Conservation (phyloP, 495 filamentous ascomycete genomes). For the Hypoxylon crocopeplum region DNA sequence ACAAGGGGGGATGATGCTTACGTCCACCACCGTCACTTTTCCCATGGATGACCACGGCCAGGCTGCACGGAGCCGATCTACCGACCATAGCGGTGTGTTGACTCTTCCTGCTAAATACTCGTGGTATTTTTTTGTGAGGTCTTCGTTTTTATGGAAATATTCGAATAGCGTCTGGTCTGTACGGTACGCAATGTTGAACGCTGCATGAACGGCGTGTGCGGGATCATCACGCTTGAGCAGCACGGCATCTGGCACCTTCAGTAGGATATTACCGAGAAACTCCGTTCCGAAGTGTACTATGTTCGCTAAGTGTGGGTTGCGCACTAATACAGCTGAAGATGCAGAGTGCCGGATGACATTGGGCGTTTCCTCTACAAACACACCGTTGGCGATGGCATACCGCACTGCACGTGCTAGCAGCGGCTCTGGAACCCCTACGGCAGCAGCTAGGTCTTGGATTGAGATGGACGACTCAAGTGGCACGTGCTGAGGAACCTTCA, state of each 20-base stretch:
- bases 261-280: conserved; percentile 21
- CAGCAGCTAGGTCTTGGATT: conserved; percentile 32
- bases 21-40: conserved; percentile 35
- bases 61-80: conserved; percentile 30
- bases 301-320: conserved; percentile 82
- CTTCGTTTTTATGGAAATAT: conserved; percentile 18
- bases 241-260: conserved; percentile 34
- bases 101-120: conserved; percentile 31
- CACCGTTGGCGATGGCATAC: conserved; percentile 44
- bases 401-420: conserved; percentile 43
- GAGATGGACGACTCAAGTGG: conserved; percentile 37
- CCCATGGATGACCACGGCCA: conserved; percentile 24
- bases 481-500: conserved; percentile 44
- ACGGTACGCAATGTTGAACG: conserved; percentile 44
- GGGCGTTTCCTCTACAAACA: conserved; percentile 42
- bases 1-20: background rate
- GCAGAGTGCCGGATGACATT: conserved; percentile 45
- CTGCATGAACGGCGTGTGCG: conserved; percentile 33
- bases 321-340: conserved; percentile 50
- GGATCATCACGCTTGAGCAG: conserved; percentile 33
- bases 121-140: conserved; percentile 27
- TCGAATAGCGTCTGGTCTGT: conserved; percentile 38
- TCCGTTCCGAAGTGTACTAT: conserved; percentile 72
- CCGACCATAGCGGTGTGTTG: conserved; percentile 30
- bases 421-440: conserved; percentile 29